Percentiles rank a stretch among this genome's conserved stretches.
Conservation (phyloP, 2,329 filamentous ascomycete genomes). For the Exophiala mesophila region DNA sequence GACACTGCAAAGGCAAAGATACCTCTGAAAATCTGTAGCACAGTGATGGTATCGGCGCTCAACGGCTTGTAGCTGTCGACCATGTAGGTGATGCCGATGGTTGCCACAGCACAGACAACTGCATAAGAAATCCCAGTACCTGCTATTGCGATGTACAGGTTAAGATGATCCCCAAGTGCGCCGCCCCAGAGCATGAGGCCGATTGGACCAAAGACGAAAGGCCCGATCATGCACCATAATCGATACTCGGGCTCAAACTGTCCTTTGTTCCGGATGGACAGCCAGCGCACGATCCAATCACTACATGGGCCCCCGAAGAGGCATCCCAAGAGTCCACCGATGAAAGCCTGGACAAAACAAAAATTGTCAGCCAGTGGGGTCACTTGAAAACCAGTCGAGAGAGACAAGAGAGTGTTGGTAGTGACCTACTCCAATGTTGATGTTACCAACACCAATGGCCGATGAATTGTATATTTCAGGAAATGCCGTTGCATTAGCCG, state of each 20-base stretch:
- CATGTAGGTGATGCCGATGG: slow-evolving; percentile 10
- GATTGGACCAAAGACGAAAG: slow-evolving; percentile 4
- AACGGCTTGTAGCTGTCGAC: slow-evolving; percentile 11
- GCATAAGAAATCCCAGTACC: slow-evolving; percentile 6
- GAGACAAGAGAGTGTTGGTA: neutral
- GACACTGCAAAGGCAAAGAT: slow-evolving; percentile 10
- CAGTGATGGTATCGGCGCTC: slow-evolving; percentile 6
- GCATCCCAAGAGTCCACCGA: slow-evolving; percentile 6
- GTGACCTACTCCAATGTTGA: slow-evolving; percentile 6
- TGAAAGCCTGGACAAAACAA: neutral
- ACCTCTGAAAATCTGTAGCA: neutral
- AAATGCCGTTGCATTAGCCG: slow-evolving; percentile 8
- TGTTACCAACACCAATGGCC: slow-evolving; percentile 8
- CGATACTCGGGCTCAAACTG: slow-evolving; percentile 49
- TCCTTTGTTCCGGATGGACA: slow-evolving; percentile 43
- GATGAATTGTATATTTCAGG: slow-evolving; percentile 5
- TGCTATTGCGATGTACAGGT: slow-evolving; percentile 4
- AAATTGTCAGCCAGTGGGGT: neutral
- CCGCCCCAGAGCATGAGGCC: slow-evolving; percentile 8
- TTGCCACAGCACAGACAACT: slow-evolving; percentile 10
- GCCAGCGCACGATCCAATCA: slow-evolving; percentile 18
- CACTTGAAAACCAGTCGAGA: too few species aligned
- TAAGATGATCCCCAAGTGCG: slow-evolving; percentile 1
- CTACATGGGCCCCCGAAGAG: slow-evolving; percentile 4
- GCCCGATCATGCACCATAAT: slow-evolving; percentile 30